Percentiles rank a stretch among this genome's conserved stretches.
phyloP scores from a whole-genome alignment of 345 rosid species.

The Hibiscus tridactylites region DNA sequence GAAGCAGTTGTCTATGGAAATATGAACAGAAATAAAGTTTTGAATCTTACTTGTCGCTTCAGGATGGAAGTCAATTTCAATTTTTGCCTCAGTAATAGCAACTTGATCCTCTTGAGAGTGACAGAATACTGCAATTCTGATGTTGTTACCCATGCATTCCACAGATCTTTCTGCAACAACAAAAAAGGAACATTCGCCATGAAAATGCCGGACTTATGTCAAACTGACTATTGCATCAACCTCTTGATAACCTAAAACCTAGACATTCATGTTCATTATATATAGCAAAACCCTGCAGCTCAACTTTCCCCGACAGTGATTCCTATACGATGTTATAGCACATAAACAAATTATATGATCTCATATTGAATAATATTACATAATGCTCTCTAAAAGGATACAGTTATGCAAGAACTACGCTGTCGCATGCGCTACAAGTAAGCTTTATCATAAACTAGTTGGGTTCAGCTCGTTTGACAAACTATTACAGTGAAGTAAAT shows the following conservation, averaged over 20 bases:
- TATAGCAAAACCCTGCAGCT: background rate
- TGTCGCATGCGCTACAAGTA: background rate
- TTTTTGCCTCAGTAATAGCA: conserved; percentile 64
- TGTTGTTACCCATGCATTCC: conserved; percentile 77
- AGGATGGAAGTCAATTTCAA: conserved; percentile 75
- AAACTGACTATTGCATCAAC: background rate
- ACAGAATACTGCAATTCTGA: conserved; percentile 70
- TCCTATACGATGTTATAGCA: too few relatives aligned
- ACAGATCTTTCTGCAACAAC: conserved; percentile 54
- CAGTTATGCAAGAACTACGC: background rate
- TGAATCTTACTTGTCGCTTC: conserved; percentile 67
- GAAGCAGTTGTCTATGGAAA: background rate
- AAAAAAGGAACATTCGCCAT: conserved; percentile 5
- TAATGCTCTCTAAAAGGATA: background rate
- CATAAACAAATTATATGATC: too few relatives aligned
- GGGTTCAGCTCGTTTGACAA: background rate
- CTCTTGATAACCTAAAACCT: background rate
- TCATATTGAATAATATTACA: background rate
- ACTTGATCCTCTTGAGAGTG: conserved; percentile 66
- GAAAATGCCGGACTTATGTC: background rate
- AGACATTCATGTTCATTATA: background rate
- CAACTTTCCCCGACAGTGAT: background rate
- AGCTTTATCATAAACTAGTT: background rate
- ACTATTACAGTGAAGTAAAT: background rate
- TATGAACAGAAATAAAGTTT: conserved; percentile 1